Evolutionary conservation across 495 filamentous ascomycete genomes (phyloP).

Genomic region (Penicillium robsamsonii): DNA sequence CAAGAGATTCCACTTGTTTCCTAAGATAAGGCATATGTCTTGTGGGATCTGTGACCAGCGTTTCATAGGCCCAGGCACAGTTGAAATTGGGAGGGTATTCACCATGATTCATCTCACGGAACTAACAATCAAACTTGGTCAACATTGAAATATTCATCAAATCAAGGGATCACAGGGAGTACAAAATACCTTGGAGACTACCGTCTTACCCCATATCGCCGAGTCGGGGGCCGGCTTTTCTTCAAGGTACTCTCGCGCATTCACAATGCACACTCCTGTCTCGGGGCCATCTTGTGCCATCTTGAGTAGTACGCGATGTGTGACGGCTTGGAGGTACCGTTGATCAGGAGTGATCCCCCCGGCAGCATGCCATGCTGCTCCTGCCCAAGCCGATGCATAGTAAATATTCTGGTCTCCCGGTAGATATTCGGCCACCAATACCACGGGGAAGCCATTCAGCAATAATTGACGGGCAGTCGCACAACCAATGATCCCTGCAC

Average conservation of each 20-base stretch:
- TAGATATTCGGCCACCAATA: conserved; percentile 42
- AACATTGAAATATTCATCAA: too few relatives aligned
- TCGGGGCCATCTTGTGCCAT: conserved; percentile 38
- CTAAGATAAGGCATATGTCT: conserved; percentile 42
- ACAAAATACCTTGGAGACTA: conserved; percentile 36
- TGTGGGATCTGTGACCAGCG: conserved; percentile 43
- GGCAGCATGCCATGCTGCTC: conserved; percentile 47
- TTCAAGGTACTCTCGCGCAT: conserved; percentile 40
- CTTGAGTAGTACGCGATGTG: conserved; percentile 37
- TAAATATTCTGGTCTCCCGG: conserved; percentile 42
- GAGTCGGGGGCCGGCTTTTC: conserved; percentile 35
- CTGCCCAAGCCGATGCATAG: conserved; percentile 48
- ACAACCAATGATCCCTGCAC: conserved; percentile 47
- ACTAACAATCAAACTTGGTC: conserved; percentile 20
- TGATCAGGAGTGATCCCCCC: conserved; percentile 40
- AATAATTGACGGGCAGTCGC: conserved; percentile 40
- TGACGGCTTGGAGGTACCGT: conserved; percentile 40
- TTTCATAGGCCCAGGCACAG: conserved; percentile 41
- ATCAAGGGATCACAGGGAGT: neutral
- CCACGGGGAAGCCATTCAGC: conserved; percentile 38
- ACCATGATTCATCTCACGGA: conserved; percentile 31
- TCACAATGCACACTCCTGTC: conserved; percentile 40
- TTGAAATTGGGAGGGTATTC: conserved; percentile 42
- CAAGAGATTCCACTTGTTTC: conserved; percentile 30
- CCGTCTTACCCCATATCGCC: conserved; percentile 39